Base-by-base conservation (phyloP, 257 asterid genomes). In the Cruciata laevipes region DNA sequence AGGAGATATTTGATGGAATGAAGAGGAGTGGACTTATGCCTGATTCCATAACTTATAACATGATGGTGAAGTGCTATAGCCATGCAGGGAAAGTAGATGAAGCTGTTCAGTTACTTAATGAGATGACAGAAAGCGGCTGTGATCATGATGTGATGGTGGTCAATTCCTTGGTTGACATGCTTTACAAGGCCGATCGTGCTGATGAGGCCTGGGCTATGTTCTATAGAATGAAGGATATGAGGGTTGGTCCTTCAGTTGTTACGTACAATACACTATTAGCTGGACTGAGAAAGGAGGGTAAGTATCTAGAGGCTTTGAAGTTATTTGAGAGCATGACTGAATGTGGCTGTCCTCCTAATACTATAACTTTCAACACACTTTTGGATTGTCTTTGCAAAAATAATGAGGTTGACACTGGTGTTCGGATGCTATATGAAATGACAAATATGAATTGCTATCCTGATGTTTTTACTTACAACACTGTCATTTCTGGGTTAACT, bases 61-160 rank as follows among this genome's bases (percentile, higher is more conserved):
- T 93, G 95, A 89, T 92, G 96, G 87, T 92, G 85, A 93, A 85
- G 84, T 93, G 97, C 77, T 88, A 89, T 60, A 85, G 87, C 53
- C 78, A 64, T 62, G 82, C 91, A 4, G 95, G 88, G 66, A 86
- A 89, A 85, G 76, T 86, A 58, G 97, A 93, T 64, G 86, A 86
- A 75, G 97, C 97, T 76, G 60, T 88, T 79, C 77, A 80, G 38
- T 74, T 93, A 55, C 86, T 89, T 31, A 49, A 77, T 20, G 91
- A 93, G 77, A 93, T 93, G 97, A 79, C 76, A 13, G 84, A 86
- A 44, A 81, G 74, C 57, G 91, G 85, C 27, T 87, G 93, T 74
- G 79, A 73, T 61, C 86, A 91, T 69, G 97, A 89, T 71, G 93
- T 86, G 61, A 86, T 93, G 63, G 80, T 93, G 24, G 71, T 89